These are phyloP conservation scores for Fraxinus americana DNA, from an alignment of 257 asterid species.

Conservation along the genomic window DNA sequence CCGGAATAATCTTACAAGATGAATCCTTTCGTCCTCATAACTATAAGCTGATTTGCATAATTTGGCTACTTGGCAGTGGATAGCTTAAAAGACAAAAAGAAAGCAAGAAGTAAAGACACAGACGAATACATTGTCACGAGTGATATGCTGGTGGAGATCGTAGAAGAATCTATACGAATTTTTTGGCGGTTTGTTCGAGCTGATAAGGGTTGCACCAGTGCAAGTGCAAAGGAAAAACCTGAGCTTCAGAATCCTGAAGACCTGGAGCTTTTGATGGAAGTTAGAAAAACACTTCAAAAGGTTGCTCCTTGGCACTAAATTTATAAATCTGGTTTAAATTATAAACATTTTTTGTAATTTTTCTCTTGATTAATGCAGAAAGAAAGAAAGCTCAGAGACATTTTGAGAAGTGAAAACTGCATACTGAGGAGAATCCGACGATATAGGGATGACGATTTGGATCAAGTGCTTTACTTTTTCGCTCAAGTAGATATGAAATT, in stretches of 20 bases:
- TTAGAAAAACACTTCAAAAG: constrained; percentile 67
- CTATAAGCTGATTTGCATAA: neutral
- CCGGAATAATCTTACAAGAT: neutral
- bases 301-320: constrained; percentile 28
- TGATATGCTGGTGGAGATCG: constrained; percentile 75
- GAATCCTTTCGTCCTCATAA: neutral
- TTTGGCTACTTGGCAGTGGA: constrained; percentile 54
- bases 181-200: constrained; percentile 84
- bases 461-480: constrained; percentile 73
- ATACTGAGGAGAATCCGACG: constrained; percentile 58
- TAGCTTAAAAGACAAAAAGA: constrained; percentile 49
- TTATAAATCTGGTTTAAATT: neutral
- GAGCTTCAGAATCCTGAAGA: constrained; percentile 57
- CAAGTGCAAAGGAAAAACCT: constrained; percentile 24
- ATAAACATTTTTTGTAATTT: neutral
- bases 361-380: constrained; percentile 50
- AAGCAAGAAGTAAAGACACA: constrained; percentile 37
- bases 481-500: constrained; percentile 83
- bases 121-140: constrained; percentile 60
- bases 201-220: constrained; percentile 61
- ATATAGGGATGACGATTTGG: constrained; percentile 53
- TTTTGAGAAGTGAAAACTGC: constrained; percentile 72
- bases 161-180: constrained; percentile 89
- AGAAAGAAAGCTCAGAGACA: constrained; percentile 76
- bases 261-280: constrained; percentile 50